Base-by-base conservation (phyloP, 495 filamentous ascomycete species). In the Xylaria palmicola region DNA sequence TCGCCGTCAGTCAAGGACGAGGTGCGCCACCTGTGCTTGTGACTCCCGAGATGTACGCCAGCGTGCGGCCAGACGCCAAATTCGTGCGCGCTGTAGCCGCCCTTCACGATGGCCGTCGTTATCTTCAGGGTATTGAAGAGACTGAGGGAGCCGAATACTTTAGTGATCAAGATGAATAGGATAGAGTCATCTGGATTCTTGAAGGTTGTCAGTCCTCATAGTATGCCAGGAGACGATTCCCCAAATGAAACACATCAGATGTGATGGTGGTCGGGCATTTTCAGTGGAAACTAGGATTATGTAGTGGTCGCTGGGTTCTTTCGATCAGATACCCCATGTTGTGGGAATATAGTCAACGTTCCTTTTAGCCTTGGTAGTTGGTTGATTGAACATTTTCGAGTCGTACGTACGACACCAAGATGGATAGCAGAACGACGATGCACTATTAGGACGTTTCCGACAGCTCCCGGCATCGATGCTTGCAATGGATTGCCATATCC, bases 41-140 rank as follows among this genome's bases (percentile, higher is more conserved):
- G 30, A 69, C 72, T 4, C 72, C 80, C 12, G 61, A 63, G 6
- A 83, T 83, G 81, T 79, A 78, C 53, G 78, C 77, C 1, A 72
- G 72, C n/a, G 56, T 73, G 55, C 64, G 63, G 8, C 75, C 77
- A 1, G 78, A 83, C 50, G 68, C 63, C 40, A 68, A 65, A n/a
- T 72, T 66, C 24, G 65, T 68, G 10, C 66, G 67, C 7, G 62
- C 50, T 1, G 13, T 69, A 10, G 58, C 64, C 12, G 67, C 66
- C 8, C 52, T 39, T 5, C 41, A 32, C 15, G 62, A 65, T 0
- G 67, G 64, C 1, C 62, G 60, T 15, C 40, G 55, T 29, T 43
- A 57, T 30, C 55, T 63, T 52, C 51, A 56, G 9, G 60, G 61
- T 30, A 27, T 54, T 30, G 62, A 65, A 29, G 66, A 65, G 39